A percentile compares a stretch with the other conserved stretches of the same genome.
These are phyloP conservation scores for Boletus semigastroideus DNA, from an alignment of 1,284 basidiomycete species.

Conservation along the genomic window DNA sequence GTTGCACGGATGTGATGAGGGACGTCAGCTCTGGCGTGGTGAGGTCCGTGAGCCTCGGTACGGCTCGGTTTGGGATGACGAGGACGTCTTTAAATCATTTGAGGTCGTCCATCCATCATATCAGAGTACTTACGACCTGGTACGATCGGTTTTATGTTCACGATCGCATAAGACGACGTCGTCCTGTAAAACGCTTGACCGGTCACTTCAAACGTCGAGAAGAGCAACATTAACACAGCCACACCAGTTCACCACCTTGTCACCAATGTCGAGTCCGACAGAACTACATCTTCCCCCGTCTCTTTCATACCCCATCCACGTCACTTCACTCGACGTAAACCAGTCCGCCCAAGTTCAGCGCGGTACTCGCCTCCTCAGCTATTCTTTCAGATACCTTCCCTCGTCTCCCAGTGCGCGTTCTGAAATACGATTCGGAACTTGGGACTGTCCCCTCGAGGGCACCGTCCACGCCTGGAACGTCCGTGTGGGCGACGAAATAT, in stretches of 20 bases:
- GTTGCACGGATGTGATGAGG: constrained; percentile 75
- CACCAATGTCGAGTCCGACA: constrained; percentile 48
- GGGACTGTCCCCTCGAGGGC: constrained; percentile 85
- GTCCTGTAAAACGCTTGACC: constrained; percentile 79
- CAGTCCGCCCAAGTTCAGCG: constrained; percentile 51
- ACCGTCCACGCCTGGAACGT: constrained; percentile 66
- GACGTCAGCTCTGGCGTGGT: constrained; percentile 68
- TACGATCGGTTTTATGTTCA: constrained; percentile 91
- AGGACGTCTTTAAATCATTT: no score
- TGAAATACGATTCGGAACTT: constrained; percentile 80
- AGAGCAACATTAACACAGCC: constrained; percentile 47
- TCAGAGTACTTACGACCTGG: constrained; percentile 91
- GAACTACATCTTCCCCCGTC: constrained; percentile 66
- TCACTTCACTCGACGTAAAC: constrained; percentile 62
- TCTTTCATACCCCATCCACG: constrained; percentile 78
- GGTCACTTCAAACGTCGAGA: constrained; percentile 84
- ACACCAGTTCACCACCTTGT: neutral
- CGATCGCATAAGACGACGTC: constrained; percentile 75
- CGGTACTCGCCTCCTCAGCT: constrained; percentile 75
- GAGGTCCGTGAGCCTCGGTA: constrained; percentile 76
- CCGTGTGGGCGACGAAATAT: constrained; percentile 57
- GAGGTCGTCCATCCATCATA: no score
- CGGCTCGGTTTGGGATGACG: constrained; percentile 76
- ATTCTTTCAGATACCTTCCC: constrained; percentile 65
- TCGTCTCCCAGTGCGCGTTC: constrained; percentile 42